These are phyloP conservation scores for Posidonia australis DNA, from an alignment of 106 monocot species.

Conservation along the genomic window DNA sequence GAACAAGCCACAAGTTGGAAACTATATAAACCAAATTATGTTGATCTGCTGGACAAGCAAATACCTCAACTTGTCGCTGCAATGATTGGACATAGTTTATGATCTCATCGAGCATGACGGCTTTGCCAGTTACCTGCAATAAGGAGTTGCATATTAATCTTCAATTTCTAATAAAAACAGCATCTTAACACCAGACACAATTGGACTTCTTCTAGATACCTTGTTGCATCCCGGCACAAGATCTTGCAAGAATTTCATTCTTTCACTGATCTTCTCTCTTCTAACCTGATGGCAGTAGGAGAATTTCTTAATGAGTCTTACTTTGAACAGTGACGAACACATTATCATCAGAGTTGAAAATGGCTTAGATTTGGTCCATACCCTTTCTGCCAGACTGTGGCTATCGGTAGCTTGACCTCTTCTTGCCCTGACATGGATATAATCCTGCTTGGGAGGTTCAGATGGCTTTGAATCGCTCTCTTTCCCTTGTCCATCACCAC, in stretches of 20 bases:
- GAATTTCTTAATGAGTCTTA: too few relatives aligned
- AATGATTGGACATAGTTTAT: conserved; percentile 34
- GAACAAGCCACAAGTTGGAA: too few relatives aligned
- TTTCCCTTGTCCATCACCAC: conserved; percentile 3
- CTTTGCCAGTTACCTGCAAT: conserved; percentile 31
- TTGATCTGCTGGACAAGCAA: too few relatives aligned
- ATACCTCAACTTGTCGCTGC: conserved; percentile 33
- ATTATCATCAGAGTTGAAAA: too few relatives aligned
- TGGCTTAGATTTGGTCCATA: too few relatives aligned
- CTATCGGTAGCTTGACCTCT: conserved; percentile 35
- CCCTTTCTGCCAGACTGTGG: conserved; percentile 34
- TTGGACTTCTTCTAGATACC: neutral
- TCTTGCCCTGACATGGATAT: conserved; percentile 32
- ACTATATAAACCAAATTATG: too few relatives aligned
- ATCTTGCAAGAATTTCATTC: conserved; percentile 45
- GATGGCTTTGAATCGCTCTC: conserved; percentile 15
- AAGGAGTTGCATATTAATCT: neutral
- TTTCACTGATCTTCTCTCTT: conserved; percentile 40
- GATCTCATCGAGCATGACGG: conserved; percentile 34
- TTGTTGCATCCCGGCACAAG: conserved; percentile 40
- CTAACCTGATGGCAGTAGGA: conserved; percentile 29
- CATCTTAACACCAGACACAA: neutral
- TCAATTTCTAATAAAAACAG: neutral
- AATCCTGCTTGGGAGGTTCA: conserved; percentile 29
- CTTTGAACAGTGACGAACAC: too few relatives aligned